These are phyloP conservation scores for Didymella sp. DNA, from an alignment of 2,329 filamentous ascomycete genomes.

Conservation along the genomic window DNA sequence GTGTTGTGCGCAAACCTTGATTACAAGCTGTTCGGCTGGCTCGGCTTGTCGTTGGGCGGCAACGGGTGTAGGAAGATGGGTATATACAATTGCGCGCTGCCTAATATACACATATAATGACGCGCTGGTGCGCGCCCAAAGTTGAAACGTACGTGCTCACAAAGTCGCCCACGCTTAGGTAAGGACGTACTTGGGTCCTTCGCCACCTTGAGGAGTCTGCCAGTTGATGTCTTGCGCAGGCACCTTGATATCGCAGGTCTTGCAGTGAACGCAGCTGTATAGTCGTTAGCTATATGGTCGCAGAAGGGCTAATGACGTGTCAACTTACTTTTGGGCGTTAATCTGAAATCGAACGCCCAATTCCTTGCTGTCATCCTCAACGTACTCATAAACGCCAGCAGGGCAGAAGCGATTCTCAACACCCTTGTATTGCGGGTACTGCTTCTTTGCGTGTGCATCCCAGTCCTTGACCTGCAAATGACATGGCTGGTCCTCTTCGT, in stretches of 20 bases:
- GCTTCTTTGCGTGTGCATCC: slow-evolving; percentile 83
- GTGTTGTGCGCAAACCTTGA: not conserved
- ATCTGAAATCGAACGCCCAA: slow-evolving; percentile 96
- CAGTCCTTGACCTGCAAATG: slow-evolving; percentile 95
- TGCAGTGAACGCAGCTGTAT: slow-evolving; percentile 93
- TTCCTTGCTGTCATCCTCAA: slow-evolving; percentile 87
- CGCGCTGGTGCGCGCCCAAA: not conserved
- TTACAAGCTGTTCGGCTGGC: slow-evolving; percentile 1
- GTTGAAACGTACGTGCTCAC: not conserved
- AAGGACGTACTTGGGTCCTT: slow-evolving; percentile 70
- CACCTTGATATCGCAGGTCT: slow-evolving; percentile 99
- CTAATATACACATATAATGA: slow-evolving; percentile 10
- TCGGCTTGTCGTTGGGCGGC: slow-evolving; percentile 11
- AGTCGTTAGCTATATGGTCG: slow-evolving; percentile 35
- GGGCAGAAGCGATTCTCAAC: slow-evolving; percentile 97
- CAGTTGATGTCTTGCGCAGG: slow-evolving; percentile 96
- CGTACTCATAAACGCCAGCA: slow-evolving; percentile 96
- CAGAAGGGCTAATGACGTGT: too few species aligned
- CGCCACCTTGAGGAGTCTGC: slow-evolving; percentile 88
- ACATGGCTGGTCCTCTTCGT: slow-evolving; percentile 97
- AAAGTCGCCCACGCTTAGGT: slow-evolving; percentile 47
- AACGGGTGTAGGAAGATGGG: slow-evolving; percentile 8
- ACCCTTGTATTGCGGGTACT: slow-evolving; percentile 88
- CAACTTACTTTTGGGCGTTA: slow-evolving; percentile 90
- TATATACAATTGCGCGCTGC: slow-evolving; percentile 17